Conservation (phyloP, 768 basidiomycete genomes). For the Leucocoprinus birnbaumii region DNA sequence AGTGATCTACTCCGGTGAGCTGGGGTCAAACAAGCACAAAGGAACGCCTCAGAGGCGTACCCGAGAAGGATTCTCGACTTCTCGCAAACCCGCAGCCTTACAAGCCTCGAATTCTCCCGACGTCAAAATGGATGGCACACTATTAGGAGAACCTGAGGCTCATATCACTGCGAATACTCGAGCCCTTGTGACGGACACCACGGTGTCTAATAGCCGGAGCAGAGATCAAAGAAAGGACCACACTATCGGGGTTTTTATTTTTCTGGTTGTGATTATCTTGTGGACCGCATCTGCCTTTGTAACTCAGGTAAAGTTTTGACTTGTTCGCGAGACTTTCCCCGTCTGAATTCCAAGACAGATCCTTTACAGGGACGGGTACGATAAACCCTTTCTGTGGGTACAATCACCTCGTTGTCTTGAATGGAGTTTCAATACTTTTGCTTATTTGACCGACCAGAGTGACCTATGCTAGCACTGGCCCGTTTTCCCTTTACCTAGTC, state of each 20-base stretch:
- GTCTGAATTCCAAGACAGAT: slow-evolving; percentile 28
- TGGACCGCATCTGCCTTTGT: slow-evolving; percentile 91
- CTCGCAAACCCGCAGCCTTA: neutral
- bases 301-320: slow-evolving; percentile 63
- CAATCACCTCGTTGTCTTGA: neutral
- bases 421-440: neutral
- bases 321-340: slow-evolving; percentile 32
- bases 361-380: slow-evolving; percentile 60
- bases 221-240: slow-evolving; percentile 29
- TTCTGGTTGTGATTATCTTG: slow-evolving; percentile 74
- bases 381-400: slow-evolving; percentile 82
- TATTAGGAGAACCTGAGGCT: neutral
- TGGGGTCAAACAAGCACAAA: neutral
- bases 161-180: neutral
- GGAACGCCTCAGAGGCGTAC: neutral
- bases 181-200: neutral
- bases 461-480: slow-evolving; percentile 84
- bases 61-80: neutral
- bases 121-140: neutral
- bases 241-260: slow-evolving; percentile 60
- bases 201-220: neutral
- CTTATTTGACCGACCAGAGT: slow-evolving; percentile 19
- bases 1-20: slow-evolving; percentile 3
- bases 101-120: neutral
- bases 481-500: slow-evolving; percentile 53